phyloP scores from a whole-genome alignment of 2,329 filamentous ascomycete species.

The Sporothrix variecibatus region DNA sequence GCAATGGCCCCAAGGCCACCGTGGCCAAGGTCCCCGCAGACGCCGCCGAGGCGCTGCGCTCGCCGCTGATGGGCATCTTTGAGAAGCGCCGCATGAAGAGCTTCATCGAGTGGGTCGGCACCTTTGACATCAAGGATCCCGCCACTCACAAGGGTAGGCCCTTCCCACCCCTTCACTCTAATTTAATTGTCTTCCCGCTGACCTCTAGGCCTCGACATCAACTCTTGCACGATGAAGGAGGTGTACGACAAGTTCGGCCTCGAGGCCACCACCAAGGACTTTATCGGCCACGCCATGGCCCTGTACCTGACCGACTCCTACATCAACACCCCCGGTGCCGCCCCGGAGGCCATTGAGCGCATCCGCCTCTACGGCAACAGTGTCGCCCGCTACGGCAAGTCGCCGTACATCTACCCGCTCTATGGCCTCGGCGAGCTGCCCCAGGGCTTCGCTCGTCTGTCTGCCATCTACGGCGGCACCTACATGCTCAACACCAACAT shows the following conservation, averaged over 20 bases:
- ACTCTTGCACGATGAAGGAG: conserved; percentile 88
- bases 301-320: conserved; percentile 91
- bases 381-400: conserved; percentile 96
- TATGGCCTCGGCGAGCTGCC: conserved; percentile 97
- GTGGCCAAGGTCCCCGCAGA: conserved; percentile 97
- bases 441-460: conserved; percentile 94
- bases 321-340: conserved; percentile 69
- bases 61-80: conserved; percentile 93
- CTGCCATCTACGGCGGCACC: conserved; percentile 96
- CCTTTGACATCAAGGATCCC: conserved; percentile 79
- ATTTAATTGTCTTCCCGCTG: background rate
- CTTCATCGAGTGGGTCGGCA: conserved; percentile 94
- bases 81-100: conserved; percentile 97
- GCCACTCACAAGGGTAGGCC: conserved; percentile 82
- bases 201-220: conserved; percentile 72
- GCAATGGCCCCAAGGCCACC: conserved; percentile 76
- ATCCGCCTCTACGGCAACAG: conserved; percentile 97
- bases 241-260: conserved; percentile 98
- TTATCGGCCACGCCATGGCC: conserved; percentile 97
- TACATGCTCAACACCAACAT: conserved; percentile 99
- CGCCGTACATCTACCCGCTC: conserved; percentile 97
- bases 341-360: conserved; percentile 83
- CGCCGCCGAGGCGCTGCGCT: conserved; percentile 84
- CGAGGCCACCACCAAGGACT: conserved; percentile 85
- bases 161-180: background rate